Evolutionary conservation across 1,284 basidiomycete species (phyloP), one percentile per base, ranked within the genome.

Genomic region (Cryptococcus hybrid): DNA sequence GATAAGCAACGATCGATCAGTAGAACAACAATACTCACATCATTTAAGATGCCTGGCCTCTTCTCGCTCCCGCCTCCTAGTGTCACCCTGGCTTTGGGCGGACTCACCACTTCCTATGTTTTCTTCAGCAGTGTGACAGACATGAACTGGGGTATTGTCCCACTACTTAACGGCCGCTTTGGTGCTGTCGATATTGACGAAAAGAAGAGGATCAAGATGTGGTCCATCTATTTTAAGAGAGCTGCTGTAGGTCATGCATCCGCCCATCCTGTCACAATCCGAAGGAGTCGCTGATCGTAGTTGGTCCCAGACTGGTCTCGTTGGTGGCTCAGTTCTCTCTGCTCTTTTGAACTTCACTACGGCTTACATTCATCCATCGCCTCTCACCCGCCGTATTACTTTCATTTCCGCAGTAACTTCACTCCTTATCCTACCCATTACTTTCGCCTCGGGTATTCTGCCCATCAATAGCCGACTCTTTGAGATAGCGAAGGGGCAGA

Each of bases 101-200:
- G 56, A 8, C 43, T 61, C 6, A 53, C 59, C 8, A 65, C 68
- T 2, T 55, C 63, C 35, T 66, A 66, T 52, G 59, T 63, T 46
- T 58, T 69, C 56, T 69, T 66, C 61, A 24, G 54, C 43, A 60
- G 62, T 46, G 18, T 68, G 38, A 60, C 57, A 35, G 57, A 59
- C 18, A 38, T n/a, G 6, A 60, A 64, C 47, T 45, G 61, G 39
- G 69, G 69, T 40, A n/a, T 61, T 40, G 56, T 68, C 36, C 61
- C 68, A 1, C 57, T 67, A 9, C 46, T 71, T 39, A 61, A 56
- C 39, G 64, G 62, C 15, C 46, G 52, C 12, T 24, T 66, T 0
- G 52, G 51, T 7, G 15, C 44, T 8, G 13, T 52, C 12, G 30
- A 47, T 38, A 24, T 58, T 9, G 47, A 40, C 35, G 50, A 54